Conservation (phyloP, 805 yeast species). For the Candida anglica region DNA sequence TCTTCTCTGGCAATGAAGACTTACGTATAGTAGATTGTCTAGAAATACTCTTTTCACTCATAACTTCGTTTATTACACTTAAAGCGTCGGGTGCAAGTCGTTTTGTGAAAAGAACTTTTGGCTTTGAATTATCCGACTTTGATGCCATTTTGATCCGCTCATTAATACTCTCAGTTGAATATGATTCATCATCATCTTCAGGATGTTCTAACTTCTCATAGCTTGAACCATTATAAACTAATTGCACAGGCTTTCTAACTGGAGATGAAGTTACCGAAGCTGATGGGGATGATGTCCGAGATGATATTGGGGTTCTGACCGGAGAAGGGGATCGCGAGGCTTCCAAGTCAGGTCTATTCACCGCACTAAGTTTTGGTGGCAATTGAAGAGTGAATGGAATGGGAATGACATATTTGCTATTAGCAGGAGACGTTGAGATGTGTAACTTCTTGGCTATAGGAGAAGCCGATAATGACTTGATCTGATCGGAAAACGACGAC, state of each 20-base stretch:
- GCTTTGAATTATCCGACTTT: neutral
- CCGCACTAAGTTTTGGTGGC: constrained; percentile 37
- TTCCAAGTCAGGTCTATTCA: constrained; percentile 11
- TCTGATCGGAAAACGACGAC: constrained; percentile 19
- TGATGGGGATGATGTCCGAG: constrained; percentile 9
- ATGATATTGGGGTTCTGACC: constrained; percentile 4
- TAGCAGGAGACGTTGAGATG: constrained; percentile 18
- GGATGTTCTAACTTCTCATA: constrained; percentile 31
- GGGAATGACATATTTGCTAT: constrained; percentile 32
- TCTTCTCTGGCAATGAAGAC: no score
- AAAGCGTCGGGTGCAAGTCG: constrained; percentile 24
- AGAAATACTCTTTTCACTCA: constrained; percentile 24
- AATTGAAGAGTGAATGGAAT: constrained; percentile 38
- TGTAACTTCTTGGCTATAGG: constrained; percentile 35
- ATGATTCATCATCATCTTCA: constrained; percentile 14
- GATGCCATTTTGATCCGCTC: neutral
- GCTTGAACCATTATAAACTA: constrained; percentile 32
- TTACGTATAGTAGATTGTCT: no score
- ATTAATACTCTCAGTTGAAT: neutral
- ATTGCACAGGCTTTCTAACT: constrained; percentile 9
- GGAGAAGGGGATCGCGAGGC: constrained; percentile 11
- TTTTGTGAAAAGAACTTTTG: constrained; percentile 1
- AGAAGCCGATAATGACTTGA: constrained; percentile 26
- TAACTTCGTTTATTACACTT: constrained; percentile 40
- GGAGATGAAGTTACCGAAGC: constrained; percentile 11